Base-by-base conservation (phyloP, 2,329 filamentous ascomycete species). In the Alternaria incomplexa region DNA sequence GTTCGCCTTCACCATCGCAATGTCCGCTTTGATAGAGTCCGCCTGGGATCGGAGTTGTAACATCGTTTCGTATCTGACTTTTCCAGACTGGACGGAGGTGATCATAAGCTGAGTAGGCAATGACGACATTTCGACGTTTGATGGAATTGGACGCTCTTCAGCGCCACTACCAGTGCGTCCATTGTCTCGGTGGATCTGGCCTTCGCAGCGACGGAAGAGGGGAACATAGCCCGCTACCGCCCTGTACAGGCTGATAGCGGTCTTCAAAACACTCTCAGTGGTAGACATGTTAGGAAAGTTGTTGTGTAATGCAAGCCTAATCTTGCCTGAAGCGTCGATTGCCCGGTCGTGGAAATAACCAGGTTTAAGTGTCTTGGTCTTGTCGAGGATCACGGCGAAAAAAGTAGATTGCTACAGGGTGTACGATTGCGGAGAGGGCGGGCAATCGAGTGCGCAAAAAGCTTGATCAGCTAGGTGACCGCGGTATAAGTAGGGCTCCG, bases 71-170 rank as follows among this genome's bases (percentile, higher is more conserved):
- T 40, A 17, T 40, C 11, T 17, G 36, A 1, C 1, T 40, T 1
- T 40, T 40, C 9, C 36, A 3, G 36, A 40, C 36, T 17, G 36
- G 36, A 40, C 36, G 36, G 36, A 40, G 36, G 36, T 40, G 4
- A 40, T 40, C 36, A 40, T 1, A 40, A 40, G 36, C 36, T 40
- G 36, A 2, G 8, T 17, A 40, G 15, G 36, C 36, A 40, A 40
- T 40, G 36, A 40, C 36, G 36, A 17, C 15, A 17, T 17, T 1
- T 40, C 36, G 9, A 40, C 2, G 2, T 40, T 40, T 1, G 36
- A 40, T 17, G 3, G 0, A 1, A 11, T 11, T 40, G 36, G 2
- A 1, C 3, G 36, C 0, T 1, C 36, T 40, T 1, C 36, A 11
- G 36, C 36, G 36, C n/a, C 36, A 17, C 1, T 5, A 40, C 36